Base-by-base conservation (phyloP, 2,329 filamentous ascomycete species). In the Fusarium falciforme region DNA sequence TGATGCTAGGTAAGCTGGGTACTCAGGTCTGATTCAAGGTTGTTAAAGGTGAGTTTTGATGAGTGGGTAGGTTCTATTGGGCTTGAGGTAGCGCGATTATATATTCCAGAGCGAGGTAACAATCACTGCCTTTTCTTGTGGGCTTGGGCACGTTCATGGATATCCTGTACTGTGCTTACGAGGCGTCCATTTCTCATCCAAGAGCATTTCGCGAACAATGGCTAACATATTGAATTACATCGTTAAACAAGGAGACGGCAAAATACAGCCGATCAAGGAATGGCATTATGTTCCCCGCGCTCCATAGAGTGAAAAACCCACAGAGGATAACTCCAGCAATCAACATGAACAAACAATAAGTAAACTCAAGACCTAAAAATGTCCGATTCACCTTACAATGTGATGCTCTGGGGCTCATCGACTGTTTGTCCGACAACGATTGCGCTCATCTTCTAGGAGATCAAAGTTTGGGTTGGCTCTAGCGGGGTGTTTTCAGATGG, bases 401-500 rank as follows among this genome's bases (percentile, higher is more conserved):
- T 8, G 6, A 12, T 4, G 6, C 12, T 42, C 20, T n/a, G 7
- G 11, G 2, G 6, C 40, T 14, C 11, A 42, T 11, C 6, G 2
- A 16, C 4, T 10, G 4, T 8, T 14, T 14, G 4, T 22, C n/a
- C 11, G 3, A 7, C 1, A 14, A 20, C 4, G 7, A 6, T 20
- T 22, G 6, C 6, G 3, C 12, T 22, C 12, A 1, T 6, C 6
- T 16, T 8, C 6, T 1, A 7, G 6, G 12, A 7, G 6, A 0
- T 35, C 6, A 8, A 16, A 6, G 6, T 8, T 7, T 12, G 7
- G 27, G 8, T 29, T 8, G 5, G 4, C 5, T 25, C 4, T 25
- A 33, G 11, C 31, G 5, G 4, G 1, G 33, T 16, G 5, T 35
- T 3, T 16, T 35, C 6, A 35, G 6, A 16, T 14, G 33, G 12